phyloP scores from a whole-genome alignment of 2,329 filamentous ascomycete genomes.

The Colletotrichum somersetense region DNA sequence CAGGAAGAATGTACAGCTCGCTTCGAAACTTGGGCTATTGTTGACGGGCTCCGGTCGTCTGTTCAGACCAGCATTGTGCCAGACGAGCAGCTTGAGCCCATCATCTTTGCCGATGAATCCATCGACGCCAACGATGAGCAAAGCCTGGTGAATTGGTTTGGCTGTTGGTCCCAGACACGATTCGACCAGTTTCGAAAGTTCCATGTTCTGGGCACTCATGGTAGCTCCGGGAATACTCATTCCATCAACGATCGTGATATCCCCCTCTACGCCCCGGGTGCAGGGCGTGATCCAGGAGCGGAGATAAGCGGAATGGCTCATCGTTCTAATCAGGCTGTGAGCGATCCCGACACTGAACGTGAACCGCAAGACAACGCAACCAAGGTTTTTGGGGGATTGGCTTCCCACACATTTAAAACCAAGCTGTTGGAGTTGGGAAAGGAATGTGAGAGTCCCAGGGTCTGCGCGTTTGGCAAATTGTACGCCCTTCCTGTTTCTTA shows the following conservation, averaged over 20 bases:
- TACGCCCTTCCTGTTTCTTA: constrained; percentile 59
- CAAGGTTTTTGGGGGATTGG: background rate
- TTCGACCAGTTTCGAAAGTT: constrained; percentile 67
- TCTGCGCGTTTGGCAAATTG: constrained; percentile 45
- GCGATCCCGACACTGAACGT: background rate
- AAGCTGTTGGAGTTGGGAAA: constrained; percentile 38
- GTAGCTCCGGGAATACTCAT: constrained; percentile 29
- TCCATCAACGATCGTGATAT: constrained; percentile 26
- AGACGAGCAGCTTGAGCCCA: constrained; percentile 51
- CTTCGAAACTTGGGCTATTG: constrained; percentile 37
- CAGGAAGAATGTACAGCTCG: constrained; percentile 35
- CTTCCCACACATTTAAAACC: constrained; percentile 45
- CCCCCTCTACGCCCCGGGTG: constrained; percentile 26
- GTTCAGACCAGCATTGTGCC: constrained; percentile 49
- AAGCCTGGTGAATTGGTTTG: constrained; percentile 73
- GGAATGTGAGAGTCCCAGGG: background rate
- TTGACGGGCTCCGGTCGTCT: constrained; percentile 23
- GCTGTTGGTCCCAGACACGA: constrained; percentile 65
- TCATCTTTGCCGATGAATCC: constrained; percentile 60
- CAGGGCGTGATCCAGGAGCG: constrained; percentile 38
- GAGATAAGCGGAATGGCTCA: background rate
- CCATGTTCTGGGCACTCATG: constrained; percentile 64
- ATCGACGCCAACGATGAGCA: constrained; percentile 72
- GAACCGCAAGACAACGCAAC: background rate
- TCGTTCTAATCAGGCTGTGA: background rate